phyloP scores from a whole-genome alignment of 2,329 filamentous ascomycete genomes.

The Aureobasidium sp. region DNA sequence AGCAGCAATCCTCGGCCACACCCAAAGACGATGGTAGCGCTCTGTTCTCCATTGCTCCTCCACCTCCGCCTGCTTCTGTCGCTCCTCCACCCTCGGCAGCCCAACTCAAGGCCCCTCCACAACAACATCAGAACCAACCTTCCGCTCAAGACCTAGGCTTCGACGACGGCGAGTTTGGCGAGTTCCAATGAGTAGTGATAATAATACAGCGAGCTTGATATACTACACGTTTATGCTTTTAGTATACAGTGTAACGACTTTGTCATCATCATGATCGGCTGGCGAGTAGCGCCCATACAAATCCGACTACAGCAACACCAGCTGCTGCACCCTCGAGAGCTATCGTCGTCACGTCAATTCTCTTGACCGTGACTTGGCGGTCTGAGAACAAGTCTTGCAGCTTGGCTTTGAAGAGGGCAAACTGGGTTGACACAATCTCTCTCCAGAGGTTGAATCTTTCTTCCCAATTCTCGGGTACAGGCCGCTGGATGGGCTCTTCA shows the following conservation, averaged over 20 bases:
- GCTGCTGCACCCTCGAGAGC: slow-evolving; percentile 39
- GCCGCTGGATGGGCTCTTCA: not conserved
- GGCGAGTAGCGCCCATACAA: slow-evolving; percentile 30
- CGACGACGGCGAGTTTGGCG: slow-evolving; percentile 82
- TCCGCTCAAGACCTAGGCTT: slow-evolving; percentile 63
- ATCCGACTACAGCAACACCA: slow-evolving; percentile 32
- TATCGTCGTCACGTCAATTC: slow-evolving; percentile 40
- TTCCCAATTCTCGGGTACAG: slow-evolving; percentile 6
- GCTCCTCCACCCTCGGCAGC: slow-evolving; percentile 61
- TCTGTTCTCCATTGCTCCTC: slow-evolving; percentile 69
- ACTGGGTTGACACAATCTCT: not conserved
- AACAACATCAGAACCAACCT: slow-evolving; percentile 22
- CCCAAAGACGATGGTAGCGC: slow-evolving; percentile 35
- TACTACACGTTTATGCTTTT: slow-evolving; percentile 15
- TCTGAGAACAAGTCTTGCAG: slow-evolving; percentile 38
- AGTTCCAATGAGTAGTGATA: slow-evolving; percentile 57
- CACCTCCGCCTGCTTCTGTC: slow-evolving; percentile 56
- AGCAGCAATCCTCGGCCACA: slow-evolving; percentile 18
- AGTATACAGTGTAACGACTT: slow-evolving; percentile 13
- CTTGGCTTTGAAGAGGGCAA: slow-evolving; percentile 3
- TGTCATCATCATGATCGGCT: slow-evolving; percentile 22
- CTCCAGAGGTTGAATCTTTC: slow-evolving; percentile 8
- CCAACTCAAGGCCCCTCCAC: slow-evolving; percentile 46
- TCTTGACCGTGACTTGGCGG: slow-evolving; percentile 37
- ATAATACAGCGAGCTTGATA: slow-evolving; percentile 13